Evolutionary conservation across 1,139 yeast species (phyloP).

Genomic region (Meyerozyma smithsonii): DNA sequence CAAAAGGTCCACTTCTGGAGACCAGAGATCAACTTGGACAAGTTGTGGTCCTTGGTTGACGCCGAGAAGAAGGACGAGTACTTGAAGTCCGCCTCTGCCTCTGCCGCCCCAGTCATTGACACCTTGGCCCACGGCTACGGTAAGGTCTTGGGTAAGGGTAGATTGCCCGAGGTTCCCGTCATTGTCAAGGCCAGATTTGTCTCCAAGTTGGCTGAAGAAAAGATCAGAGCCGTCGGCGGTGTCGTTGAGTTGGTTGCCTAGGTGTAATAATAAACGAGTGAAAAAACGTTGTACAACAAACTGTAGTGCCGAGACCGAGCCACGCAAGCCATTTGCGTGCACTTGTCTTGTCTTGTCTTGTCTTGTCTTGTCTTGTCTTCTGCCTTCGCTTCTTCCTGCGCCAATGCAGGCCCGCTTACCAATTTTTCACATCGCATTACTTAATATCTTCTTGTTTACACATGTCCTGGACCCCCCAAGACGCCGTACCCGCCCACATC

Average conservation of each 20-base stretch:
- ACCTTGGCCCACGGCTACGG: constrained; percentile 99
- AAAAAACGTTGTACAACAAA: no score
- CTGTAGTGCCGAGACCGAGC: no score
- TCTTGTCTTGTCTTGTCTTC: no score
- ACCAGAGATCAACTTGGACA: constrained; percentile 97
- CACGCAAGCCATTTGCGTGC: no score
- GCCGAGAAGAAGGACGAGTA: constrained; percentile 93
- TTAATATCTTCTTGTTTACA: not conserved
- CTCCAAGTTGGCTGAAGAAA: constrained; percentile 98
- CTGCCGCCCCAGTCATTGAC: constrained; percentile 98
- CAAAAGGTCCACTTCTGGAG: constrained; percentile 96
- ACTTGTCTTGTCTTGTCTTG: no score
- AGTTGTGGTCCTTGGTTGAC: constrained; percentile 96
- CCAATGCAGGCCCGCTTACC: not conserved
- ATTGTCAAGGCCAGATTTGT: constrained; percentile 99
- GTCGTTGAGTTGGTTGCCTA: constrained; percentile 98
- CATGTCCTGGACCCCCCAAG: constrained; percentile 52
- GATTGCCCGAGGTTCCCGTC: constrained; percentile 96
- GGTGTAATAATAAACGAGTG: constrained; percentile 17
- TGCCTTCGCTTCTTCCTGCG: not conserved
- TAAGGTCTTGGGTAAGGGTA: constrained; percentile 99
- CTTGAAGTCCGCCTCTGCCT: constrained; percentile 77
- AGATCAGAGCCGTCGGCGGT: constrained; percentile 99
- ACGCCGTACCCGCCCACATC: constrained; percentile 52
- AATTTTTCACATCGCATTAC: not conserved